These are phyloP conservation scores for Austroboletus novae-zelandiae DNA, from an alignment of 1,284 basidiomycete species.

Conservation along the genomic window DNA sequence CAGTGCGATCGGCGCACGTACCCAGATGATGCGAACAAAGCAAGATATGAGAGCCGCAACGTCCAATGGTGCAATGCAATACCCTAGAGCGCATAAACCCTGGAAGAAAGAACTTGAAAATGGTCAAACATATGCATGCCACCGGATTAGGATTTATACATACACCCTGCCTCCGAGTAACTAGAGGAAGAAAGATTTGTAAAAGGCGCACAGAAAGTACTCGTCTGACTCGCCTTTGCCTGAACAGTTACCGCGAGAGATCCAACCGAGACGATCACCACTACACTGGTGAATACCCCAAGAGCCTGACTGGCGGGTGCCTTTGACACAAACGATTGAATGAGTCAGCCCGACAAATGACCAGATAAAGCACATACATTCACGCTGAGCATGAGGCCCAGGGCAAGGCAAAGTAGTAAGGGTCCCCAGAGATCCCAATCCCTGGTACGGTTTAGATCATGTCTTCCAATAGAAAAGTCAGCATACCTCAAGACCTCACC, in stretches of 20 bases:
- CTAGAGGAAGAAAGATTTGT: conserved; percentile 33
- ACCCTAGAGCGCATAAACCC: conserved; percentile 87
- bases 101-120: conserved; percentile 85
- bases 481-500: conserved; percentile 74
- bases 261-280: conserved; percentile 88
- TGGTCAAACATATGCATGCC: background rate
- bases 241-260: conserved; percentile 89
- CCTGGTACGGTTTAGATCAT: conserved; percentile 38
- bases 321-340: conserved; percentile 39
- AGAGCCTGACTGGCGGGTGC: conserved; percentile 82
- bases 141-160: conserved; percentile 27
- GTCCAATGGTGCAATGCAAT: conserved; percentile 88
- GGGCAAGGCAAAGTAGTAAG: conserved; percentile 77
- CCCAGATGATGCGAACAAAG: conserved; percentile 82
- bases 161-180: conserved; percentile 94
- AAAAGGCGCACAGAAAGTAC: background rate
- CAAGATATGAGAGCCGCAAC: conserved; percentile 85
- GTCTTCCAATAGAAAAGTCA: background rate
- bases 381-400: conserved; percentile 86
- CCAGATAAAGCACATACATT: conserved; percentile 55
- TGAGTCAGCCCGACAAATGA: background rate
- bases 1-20: conserved; percentile 81
- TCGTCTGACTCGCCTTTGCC: conserved; percentile 61
- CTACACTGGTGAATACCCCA: conserved; percentile 87
- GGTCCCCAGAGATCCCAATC: conserved; percentile 99